These are phyloP conservation scores for Salvia splendens DNA, from an alignment of 257 asterid genomes.

Conservation along the genomic window DNA sequence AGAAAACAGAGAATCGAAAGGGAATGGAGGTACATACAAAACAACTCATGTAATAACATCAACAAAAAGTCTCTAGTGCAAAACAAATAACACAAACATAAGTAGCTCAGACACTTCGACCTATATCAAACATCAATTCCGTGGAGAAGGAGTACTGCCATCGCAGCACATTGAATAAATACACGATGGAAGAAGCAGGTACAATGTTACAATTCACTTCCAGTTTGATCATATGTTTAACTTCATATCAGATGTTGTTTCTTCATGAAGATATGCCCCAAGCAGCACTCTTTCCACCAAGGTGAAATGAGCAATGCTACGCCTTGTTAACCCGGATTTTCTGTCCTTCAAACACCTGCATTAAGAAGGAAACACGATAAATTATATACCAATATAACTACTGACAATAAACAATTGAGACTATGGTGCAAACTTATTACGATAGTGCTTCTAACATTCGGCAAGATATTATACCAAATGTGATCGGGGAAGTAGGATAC, in stretches of 20 bases:
- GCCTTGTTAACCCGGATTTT: constrained; percentile 89
- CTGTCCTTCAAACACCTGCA: constrained; percentile 92
- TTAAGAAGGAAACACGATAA: background rate
- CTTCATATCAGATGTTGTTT: background rate
- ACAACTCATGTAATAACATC: background rate
- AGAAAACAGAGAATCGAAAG: background rate
- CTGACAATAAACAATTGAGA: background rate
- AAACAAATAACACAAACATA: constrained; percentile 8
- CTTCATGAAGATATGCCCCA: background rate
- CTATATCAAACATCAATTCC: background rate
- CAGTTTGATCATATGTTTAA: background rate
- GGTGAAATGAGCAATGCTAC: constrained; percentile 22
- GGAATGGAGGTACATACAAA: background rate
- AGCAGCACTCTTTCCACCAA: constrained; percentile 2
- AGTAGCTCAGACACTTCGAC: constrained; percentile 11
- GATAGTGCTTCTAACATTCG: background rate
- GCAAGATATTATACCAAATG: background rate
- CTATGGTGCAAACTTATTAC: background rate
- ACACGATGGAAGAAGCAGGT: background rate
- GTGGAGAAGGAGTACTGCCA: background rate
- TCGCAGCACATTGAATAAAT: background rate
- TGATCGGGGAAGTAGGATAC: background rate
- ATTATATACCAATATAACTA: background rate
- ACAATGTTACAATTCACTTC: background rate
- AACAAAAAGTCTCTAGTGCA: constrained; percentile 1